phyloP scores from a whole-genome alignment of 805 yeast species.

The Candida dajiaensis region DNA sequence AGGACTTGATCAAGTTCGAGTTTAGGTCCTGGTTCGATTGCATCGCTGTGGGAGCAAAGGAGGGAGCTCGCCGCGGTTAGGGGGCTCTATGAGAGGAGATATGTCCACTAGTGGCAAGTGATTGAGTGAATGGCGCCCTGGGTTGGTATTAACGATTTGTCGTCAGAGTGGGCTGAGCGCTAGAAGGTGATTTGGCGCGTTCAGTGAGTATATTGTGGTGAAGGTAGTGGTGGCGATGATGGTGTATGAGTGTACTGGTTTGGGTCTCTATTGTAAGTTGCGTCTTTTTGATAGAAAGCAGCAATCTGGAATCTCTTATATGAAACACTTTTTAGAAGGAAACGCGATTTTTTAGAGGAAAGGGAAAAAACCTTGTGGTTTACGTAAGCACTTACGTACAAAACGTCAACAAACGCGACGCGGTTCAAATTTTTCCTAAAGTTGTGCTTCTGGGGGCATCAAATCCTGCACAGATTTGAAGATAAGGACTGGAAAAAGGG shows the following conservation, averaged over 20 bases:
- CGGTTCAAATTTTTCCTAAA: slow-evolving; percentile 1
- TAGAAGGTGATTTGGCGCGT: background rate
- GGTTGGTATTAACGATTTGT: background rate
- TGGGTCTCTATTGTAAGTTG: background rate
- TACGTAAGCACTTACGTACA: slow-evolving; percentile 3
- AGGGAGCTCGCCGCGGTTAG: background rate
- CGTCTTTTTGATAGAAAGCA: background rate
- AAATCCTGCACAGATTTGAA: background rate
- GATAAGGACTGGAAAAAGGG: background rate
- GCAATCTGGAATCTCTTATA: background rate
- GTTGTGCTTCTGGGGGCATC: background rate
- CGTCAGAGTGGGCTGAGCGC: background rate
- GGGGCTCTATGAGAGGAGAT: background rate
- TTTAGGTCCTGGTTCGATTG: slow-evolving; percentile 23
- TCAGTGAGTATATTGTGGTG: background rate
- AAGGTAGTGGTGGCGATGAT: background rate
- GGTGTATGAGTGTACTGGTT: background rate
- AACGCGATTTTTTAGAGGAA: slow-evolving; percentile 1
- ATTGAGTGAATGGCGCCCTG: background rate
- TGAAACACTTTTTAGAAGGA: background rate
- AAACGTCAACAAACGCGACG: slow-evolving; percentile 17
- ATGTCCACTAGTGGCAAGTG: background rate
- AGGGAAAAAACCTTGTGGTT: background rate
- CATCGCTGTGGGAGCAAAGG: slow-evolving; percentile 8
- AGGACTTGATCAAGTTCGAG: slow-evolving; percentile 30